Evolutionary conservation across 805 yeast genomes (phyloP).

Genomic region (Cyberlindnera euphorbiae): DNA sequence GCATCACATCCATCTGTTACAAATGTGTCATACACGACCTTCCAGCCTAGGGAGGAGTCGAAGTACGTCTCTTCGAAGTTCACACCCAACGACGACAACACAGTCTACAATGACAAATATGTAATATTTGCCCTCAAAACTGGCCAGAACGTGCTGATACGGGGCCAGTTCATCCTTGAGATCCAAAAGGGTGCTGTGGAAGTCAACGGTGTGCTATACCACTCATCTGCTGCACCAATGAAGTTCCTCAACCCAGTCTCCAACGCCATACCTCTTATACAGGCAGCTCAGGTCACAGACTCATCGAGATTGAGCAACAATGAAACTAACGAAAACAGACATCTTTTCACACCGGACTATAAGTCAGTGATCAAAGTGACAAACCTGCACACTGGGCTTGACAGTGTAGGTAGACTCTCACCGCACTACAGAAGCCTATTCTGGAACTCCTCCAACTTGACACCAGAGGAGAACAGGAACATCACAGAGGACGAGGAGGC

Average conservation of each 20-base stretch:
- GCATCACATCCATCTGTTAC: too few species aligned
- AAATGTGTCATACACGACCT: too few species aligned
- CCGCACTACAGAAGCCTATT: slow-evolving; percentile 41
- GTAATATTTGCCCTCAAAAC: slow-evolving; percentile 39
- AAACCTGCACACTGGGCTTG: slow-evolving; percentile 40
- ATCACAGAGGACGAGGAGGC: slow-evolving; percentile 23
- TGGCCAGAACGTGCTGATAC: slow-evolving; percentile 38
- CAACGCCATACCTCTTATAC: slow-evolving; percentile 38
- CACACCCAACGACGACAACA: slow-evolving; percentile 33
- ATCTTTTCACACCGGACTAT: slow-evolving; percentile 34
- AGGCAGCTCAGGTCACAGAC: slow-evolving; percentile 36
- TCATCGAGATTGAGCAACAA: slow-evolving; percentile 27
- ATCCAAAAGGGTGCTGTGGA: slow-evolving; percentile 44
- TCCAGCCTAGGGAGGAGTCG: slow-evolving; percentile 9
- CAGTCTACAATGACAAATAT: slow-evolving; percentile 29
- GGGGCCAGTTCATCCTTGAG: slow-evolving; percentile 42
- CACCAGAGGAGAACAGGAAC: slow-evolving; percentile 12
- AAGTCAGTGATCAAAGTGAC: slow-evolving; percentile 38
- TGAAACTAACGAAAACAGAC: slow-evolving; percentile 31
- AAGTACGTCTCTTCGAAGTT: slow-evolving; percentile 33
- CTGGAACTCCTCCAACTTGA: slow-evolving; percentile 25
- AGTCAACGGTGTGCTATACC: slow-evolving; percentile 37
- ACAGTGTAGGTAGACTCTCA: slow-evolving; percentile 36
- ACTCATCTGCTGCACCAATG: slow-evolving; percentile 25
- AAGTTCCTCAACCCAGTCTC: slow-evolving; percentile 33